phyloP scores from a whole-genome alignment of 345 rosid genomes.

The Corchorus capsularis region DNA sequence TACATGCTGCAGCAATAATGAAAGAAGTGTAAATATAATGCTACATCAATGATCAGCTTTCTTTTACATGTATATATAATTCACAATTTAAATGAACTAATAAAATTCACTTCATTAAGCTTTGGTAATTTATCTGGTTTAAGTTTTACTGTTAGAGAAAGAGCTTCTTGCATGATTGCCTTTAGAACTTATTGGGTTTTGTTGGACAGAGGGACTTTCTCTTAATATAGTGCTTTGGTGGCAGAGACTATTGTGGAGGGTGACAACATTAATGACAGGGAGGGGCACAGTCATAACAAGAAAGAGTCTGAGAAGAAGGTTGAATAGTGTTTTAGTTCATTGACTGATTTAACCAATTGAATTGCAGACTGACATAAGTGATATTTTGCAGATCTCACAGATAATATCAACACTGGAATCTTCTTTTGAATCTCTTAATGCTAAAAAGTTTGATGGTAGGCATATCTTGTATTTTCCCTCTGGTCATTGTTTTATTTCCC shows the following conservation, averaged over 20 bases:
- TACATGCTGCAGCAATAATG: not conserved
- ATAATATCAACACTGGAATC: conserved; percentile 38
- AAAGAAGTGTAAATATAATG: not conserved
- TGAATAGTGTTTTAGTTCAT: not conserved
- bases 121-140: not conserved
- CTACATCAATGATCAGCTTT: not conserved
- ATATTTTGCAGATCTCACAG: conserved; percentile 32
- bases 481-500: not conserved
- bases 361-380: not conserved
- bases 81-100: not conserved
- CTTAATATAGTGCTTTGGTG: conserved; percentile 15
- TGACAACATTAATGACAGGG: conserved; percentile 12
- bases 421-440: conserved; percentile 39
- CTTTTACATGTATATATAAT: not conserved
- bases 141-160: not conserved
- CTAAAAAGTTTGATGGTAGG: conserved; percentile 42
- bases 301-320: conserved; percentile 41
- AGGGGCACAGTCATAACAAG: conserved; percentile 19
- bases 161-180: not conserved
- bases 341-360: not conserved
- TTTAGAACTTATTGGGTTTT: not conserved
- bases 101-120: not conserved
- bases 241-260: conserved; percentile 27
- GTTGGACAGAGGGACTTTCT: conserved; percentile 8
- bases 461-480: not conserved